These are phyloP conservation scores for Monascus purpureus DNA, from an alignment of 495 filamentous ascomycete species.

Conservation along the genomic window DNA sequence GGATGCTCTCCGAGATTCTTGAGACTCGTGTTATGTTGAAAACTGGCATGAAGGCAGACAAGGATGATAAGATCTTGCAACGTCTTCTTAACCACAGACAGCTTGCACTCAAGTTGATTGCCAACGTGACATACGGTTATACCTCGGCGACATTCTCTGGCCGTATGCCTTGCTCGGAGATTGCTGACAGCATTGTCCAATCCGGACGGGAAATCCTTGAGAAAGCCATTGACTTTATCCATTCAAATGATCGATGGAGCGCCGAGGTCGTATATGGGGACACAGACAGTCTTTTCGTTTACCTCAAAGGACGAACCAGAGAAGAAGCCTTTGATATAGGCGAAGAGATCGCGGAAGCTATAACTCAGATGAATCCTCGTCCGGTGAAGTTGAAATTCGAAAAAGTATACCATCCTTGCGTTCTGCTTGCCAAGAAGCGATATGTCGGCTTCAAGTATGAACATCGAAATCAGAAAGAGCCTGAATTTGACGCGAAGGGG, in stretches of 20 bases:
- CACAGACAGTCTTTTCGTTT: slow-evolving; percentile 91
- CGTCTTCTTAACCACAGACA: slow-evolving; percentile 87
- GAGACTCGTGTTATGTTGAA: slow-evolving; percentile 98
- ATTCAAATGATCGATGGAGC: slow-evolving; percentile 72
- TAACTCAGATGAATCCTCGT: slow-evolving; percentile 82
- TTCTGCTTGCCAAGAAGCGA: slow-evolving; percentile 90
- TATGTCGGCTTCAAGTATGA: slow-evolving; percentile 99
- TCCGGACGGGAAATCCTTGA: slow-evolving; percentile 89
- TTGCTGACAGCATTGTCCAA: slow-evolving; percentile 96
- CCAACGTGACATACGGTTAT: slow-evolving; percentile 97
- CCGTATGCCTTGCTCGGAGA: slow-evolving; percentile 94
- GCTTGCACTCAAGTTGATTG: slow-evolving; percentile 88
- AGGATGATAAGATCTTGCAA: slow-evolving; percentile 76
- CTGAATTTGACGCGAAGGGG: slow-evolving; percentile 94
- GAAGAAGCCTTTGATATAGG: slow-evolving; percentile 88
- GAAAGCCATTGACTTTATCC: slow-evolving; percentile 84
- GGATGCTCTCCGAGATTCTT: slow-evolving; percentile 92
- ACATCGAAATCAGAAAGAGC: slow-evolving; percentile 55
- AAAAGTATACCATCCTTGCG: slow-evolving; percentile 92
- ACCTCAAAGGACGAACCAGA: slow-evolving; percentile 72
- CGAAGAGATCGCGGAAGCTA: slow-evolving; percentile 75
- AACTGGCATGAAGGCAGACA: slow-evolving; percentile 88
- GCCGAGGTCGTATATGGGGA: slow-evolving; percentile 98
- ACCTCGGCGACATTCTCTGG: slow-evolving; percentile 92
- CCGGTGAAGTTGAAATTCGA: slow-evolving; percentile 96